Evolutionary conservation across 371 early-diverging fungal genomes (phyloP), one percentile per base, ranked within the genome.

Genomic region (Apophysomyces sp.): DNA sequence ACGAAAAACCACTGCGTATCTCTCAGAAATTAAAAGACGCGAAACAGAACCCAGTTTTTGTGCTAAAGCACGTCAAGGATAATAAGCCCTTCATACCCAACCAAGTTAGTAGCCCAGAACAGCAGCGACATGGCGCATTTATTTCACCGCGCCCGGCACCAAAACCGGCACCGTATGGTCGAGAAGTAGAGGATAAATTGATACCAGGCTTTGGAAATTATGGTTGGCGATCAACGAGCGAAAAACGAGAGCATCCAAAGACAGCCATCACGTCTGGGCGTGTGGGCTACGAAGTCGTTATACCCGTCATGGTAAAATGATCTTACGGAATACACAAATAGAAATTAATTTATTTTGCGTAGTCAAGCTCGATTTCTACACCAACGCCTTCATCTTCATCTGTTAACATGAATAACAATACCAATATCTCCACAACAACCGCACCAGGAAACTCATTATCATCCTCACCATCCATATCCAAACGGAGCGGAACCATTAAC

Each of bases 1-100:
- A 95, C 56, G 98, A 96, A 64, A 85, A 85, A 57, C 95, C 96
- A 6, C 72, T 95, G 41, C 69, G 83, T 3, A 71, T 94, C 44
- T 89, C 91, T 55, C 92, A 92, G 66, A 88, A 90, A 59, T 75
- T 94, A 36, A 90, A 90, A 67, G 93, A 92, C 32, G 80, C 83
- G 11, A 90, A 89, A 44, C 86, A 87, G 53, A 83, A 82, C 15
- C 92, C 93, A 9, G 86, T 89, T 18, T 94, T 92, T 72, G 86
- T 89, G 55, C 71, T 93, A 39, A 91, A 94, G 61, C 87, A 87
- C 49, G 84, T 91, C 54, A 86, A 86, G 58, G 86, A 89, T 58
- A 82, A 83, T 62, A 86, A 86, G 44, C 68, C 72, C 13, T 73
- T 76, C 37, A 71, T 63, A 28, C 81, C 76, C 26, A 63, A 66